A percentile compares a stretch with the other conserved stretches of the same genome.
phyloP scores from a whole-genome alignment of 768 basidiomycete species.

The Lactarius deliciosus region DNA sequence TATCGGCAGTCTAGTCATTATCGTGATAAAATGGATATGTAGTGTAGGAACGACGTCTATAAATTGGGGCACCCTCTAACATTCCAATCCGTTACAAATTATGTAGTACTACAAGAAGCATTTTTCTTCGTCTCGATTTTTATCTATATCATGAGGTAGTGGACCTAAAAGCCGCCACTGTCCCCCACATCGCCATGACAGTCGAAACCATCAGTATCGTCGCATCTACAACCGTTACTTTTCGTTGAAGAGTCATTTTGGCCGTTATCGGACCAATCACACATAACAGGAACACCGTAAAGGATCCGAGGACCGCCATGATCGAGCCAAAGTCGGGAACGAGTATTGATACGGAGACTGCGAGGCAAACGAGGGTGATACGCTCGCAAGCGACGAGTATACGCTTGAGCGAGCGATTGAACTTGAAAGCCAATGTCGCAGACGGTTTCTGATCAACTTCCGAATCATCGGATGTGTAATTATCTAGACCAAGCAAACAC shows the following conservation, averaged over 20 bases:
- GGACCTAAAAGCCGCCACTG: conserved; percentile 57
- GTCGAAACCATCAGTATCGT: conserved; percentile 50
- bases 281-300: conserved; percentile 65
- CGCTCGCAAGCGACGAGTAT: conserved; percentile 54
- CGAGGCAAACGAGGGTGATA: conserved; percentile 53
- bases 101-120: neutral
- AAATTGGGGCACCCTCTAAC: neutral
- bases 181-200: conserved; percentile 79
- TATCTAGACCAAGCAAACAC: conserved; percentile 67
- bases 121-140: neutral
- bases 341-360: conserved; percentile 68
- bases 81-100: neutral
- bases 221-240: conserved; percentile 52
- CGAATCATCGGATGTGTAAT: conserved; percentile 27
- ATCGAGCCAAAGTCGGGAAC: conserved; percentile 78
- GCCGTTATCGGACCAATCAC: conserved; percentile 66
- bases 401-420: conserved; percentile 38
- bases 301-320: conserved; percentile 93
- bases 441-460: conserved; percentile 25
- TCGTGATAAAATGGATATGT: conserved; percentile 12
- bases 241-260: conserved; percentile 57
- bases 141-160: conserved; percentile 22
- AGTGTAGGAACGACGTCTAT: neutral
- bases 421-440: conserved; percentile 34
- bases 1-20: conserved; percentile 47